Evolutionary conservation across 2,329 filamentous ascomycete genomes (phyloP).

Genomic region (Madurella fahalii): DNA sequence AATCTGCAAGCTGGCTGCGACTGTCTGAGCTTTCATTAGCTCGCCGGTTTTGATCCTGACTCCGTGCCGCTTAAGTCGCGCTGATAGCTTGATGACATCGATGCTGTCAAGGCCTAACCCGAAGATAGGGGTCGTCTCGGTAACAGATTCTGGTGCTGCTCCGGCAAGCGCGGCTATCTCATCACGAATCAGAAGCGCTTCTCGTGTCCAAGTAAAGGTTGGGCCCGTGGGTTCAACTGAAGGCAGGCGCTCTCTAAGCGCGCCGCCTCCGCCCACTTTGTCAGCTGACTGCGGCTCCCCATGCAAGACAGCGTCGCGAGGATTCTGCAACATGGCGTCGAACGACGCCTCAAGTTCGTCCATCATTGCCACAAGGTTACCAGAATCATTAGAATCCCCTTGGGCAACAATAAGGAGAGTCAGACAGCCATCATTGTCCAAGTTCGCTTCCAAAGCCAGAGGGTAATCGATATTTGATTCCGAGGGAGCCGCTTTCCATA

Average conservation of each 20-base stretch:
- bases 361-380: conserved; percentile 35
- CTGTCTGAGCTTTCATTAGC: conserved; percentile 70
- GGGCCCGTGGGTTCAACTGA: neutral
- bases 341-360: conserved; percentile 36
- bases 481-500: conserved; percentile 55
- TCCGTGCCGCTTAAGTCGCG: conserved; percentile 59
- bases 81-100: conserved; percentile 79
- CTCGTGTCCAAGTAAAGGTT: conserved; percentile 55
- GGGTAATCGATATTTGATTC: conserved; percentile 62
- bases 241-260: neutral
- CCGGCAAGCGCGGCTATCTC: conserved; percentile 62
- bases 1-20: conserved; percentile 53
- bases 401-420: conserved; percentile 58
- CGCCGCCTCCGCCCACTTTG: no score
- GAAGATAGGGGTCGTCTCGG: conserved; percentile 62
- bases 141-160: conserved; percentile 47
- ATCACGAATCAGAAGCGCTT: conserved; percentile 50
- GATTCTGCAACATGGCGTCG: conserved; percentile 23
- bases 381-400: conserved; percentile 31
- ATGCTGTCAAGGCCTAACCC: conserved; percentile 89
- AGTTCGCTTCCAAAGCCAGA: conserved; percentile 69
- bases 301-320: neutral
- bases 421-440: conserved; percentile 46
- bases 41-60: conserved; percentile 65
- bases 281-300: neutral